Conservation (phyloP, 1,139 yeast species). For the Meyerozyma athensensis region DNA sequence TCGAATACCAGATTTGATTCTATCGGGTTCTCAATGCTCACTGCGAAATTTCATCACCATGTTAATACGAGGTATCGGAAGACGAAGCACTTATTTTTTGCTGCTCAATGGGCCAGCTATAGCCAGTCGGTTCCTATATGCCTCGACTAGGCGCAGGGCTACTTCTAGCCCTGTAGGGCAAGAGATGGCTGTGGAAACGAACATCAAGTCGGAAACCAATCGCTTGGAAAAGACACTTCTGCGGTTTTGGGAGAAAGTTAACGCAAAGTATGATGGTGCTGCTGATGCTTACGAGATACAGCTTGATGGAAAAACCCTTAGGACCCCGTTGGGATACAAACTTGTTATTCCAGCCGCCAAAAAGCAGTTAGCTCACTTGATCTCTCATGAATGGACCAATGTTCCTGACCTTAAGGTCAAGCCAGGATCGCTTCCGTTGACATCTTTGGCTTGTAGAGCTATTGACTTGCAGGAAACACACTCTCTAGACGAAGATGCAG, state of each 20-base stretch:
- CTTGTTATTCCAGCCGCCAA: conserved; percentile 60
- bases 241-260: conserved; percentile 84
- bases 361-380: conserved; percentile 61
- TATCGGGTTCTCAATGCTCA: too few species aligned
- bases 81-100: neutral
- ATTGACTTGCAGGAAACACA: conserved; percentile 53
- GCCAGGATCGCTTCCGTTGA: conserved; percentile 78
- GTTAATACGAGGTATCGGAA: neutral
- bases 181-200: conserved; percentile 47
- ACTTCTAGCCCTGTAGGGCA: conserved; percentile 25
- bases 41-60: neutral
- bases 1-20: too few species aligned
- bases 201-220: conserved; percentile 59
- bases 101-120: neutral
- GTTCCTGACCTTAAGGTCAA: conserved; percentile 69
- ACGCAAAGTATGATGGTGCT: conserved; percentile 30
- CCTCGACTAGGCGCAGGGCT: conserved; percentile 6
- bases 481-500: conserved; percentile 33
- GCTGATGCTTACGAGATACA: conserved; percentile 45
- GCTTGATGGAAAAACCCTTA: conserved; percentile 70
- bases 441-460: conserved; percentile 82
- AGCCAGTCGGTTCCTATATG: neutral
- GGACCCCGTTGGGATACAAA: conserved; percentile 78
- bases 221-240: conserved; percentile 64
- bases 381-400: conserved; percentile 85